These are phyloP conservation scores for Lasiodiplodia hormozganensis DNA, from an alignment of 2,329 filamentous ascomycete genomes.

Conservation along the genomic window DNA sequence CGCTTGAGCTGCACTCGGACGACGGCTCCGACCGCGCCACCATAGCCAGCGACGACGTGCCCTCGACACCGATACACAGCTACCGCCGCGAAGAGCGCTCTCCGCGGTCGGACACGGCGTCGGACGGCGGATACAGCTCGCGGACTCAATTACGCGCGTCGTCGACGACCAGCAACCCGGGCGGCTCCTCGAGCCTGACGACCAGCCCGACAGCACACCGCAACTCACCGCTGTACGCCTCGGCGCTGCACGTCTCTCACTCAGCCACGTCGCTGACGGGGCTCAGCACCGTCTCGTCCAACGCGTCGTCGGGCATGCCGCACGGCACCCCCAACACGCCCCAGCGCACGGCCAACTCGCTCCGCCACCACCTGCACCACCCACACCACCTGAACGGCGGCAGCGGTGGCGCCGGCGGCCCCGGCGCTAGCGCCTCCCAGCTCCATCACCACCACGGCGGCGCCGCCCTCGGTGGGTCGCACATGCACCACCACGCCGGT, in stretches of 20 bases:
- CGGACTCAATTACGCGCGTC: slow-evolving; percentile 42
- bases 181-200: slow-evolving; percentile 28
- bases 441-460: slow-evolving; percentile 31
- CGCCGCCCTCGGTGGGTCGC: not conserved
- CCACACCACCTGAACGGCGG: not conserved
- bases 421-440: slow-evolving; percentile 29
- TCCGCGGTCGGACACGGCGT: slow-evolving; percentile 11
- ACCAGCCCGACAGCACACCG: slow-evolving; percentile 34
- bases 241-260: slow-evolving; percentile 42
- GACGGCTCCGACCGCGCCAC: slow-evolving; percentile 27
- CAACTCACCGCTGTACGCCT: slow-evolving; percentile 41
- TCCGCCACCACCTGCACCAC: slow-evolving; percentile 15
- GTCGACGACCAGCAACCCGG: slow-evolving; percentile 21
- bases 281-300: slow-evolving; percentile 15
- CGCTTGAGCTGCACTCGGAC: slow-evolving; percentile 24
- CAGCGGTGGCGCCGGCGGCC: slow-evolving; percentile 2
- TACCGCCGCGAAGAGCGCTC: slow-evolving; percentile 24
- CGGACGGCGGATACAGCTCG: slow-evolving; percentile 46
- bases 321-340: slow-evolving; percentile 27
- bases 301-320: slow-evolving; percentile 2
- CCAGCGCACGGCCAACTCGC: slow-evolving; percentile 30
- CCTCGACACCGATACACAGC: slow-evolving; percentile 42
- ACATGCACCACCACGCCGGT: slow-evolving; percentile 29
- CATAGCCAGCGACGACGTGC: slow-evolving; percentile 30
- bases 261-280: slow-evolving; percentile 22